A percentile compares a stretch with the other conserved stretches of the same genome.
phyloP scores from a whole-genome alignment of 331 rosid genomes.

The Stylosanthes scabra region DNA sequence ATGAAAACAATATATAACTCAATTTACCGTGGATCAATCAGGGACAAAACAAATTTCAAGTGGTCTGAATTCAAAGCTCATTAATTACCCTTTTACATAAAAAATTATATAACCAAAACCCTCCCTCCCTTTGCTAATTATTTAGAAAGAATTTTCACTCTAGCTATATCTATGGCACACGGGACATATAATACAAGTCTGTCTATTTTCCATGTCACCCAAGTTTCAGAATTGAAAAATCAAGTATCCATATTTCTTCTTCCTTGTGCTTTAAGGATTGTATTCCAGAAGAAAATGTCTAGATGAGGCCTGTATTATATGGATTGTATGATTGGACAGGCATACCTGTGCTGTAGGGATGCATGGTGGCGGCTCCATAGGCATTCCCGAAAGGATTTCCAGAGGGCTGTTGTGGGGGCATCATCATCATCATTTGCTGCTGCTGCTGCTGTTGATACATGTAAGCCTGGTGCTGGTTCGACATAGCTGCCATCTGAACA shows the following conservation, averaged over 20 bases:
- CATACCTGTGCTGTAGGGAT: conserved; percentile 82
- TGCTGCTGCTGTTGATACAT: conserved; percentile 52
- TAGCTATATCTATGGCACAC: conserved; percentile 79
- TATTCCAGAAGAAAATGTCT: conserved; percentile 44
- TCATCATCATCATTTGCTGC: conserved; percentile 74
- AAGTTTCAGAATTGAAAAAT: conserved; percentile 42
- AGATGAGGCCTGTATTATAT: conserved; percentile 76
- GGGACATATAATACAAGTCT: conserved; percentile 81
- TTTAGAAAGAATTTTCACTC: conserved; percentile 91
- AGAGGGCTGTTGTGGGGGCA: conserved; percentile 67
- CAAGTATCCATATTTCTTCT: conserved; percentile 23
- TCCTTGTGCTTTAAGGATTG: conserved; percentile 32
- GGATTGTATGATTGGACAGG: conserved; percentile 94
- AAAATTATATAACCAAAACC: conserved; percentile 67
- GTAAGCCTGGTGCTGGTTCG: conserved; percentile 91
- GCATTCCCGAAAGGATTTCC: conserved; percentile 87
- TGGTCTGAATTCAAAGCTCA: conserved; percentile 52
- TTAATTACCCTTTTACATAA: conserved; percentile 60
- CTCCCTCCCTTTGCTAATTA: conserved; percentile 68
- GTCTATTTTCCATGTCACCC: conserved; percentile 46
- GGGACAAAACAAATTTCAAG: conserved; percentile 46
- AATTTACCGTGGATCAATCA: conserved; percentile 44
- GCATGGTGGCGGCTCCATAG: conserved; percentile 69
- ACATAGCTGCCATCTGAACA: conserved; percentile 93
- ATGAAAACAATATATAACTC: conserved; percentile 28